These are phyloP conservation scores for Neoboletus magnificus DNA, from an alignment of 768 basidiomycete species.

Conservation along the genomic window DNA sequence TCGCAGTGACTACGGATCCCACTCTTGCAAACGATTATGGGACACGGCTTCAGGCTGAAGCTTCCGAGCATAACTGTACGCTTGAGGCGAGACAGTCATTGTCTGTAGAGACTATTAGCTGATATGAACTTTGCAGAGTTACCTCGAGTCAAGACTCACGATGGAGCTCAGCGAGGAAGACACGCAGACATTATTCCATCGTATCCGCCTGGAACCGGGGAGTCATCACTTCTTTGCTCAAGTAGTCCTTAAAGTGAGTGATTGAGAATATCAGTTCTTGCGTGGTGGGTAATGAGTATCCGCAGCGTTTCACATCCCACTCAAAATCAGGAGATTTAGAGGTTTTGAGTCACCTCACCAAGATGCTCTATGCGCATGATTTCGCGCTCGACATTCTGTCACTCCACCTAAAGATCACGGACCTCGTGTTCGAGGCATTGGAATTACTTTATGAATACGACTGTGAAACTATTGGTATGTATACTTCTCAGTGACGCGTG, in stretches of 20 bases:
- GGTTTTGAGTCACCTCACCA: slow-evolving; percentile 66
- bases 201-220: slow-evolving; percentile 52
- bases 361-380: slow-evolving; percentile 57
- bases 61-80: slow-evolving; percentile 56
- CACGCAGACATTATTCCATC: slow-evolving; percentile 30
- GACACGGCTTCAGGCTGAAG: slow-evolving; percentile 53
- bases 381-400: slow-evolving; percentile 64
- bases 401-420: slow-evolving; percentile 60
- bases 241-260: slow-evolving; percentile 53
- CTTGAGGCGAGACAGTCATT: slow-evolving; percentile 44
- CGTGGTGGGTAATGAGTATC: neutral
- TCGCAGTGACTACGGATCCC: slow-evolving; percentile 52
- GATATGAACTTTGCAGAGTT: slow-evolving; percentile 25
- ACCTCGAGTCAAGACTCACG: slow-evolving; percentile 56
- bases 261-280: neutral
- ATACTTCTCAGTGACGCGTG: neutral
- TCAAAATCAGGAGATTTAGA: slow-evolving; percentile 60
- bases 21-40: slow-evolving; percentile 45
- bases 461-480: slow-evolving; percentile 75
- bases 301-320: slow-evolving; percentile 57
- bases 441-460: slow-evolving; percentile 68
- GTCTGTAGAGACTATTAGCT: neutral
- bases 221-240: slow-evolving; percentile 58
- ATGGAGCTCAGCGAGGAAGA: slow-evolving; percentile 46
- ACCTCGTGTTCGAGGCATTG: slow-evolving; percentile 61